Evolutionary conservation across 371 early-diverging fungal genomes (phyloP).

Genomic region (Circinella minor): DNA sequence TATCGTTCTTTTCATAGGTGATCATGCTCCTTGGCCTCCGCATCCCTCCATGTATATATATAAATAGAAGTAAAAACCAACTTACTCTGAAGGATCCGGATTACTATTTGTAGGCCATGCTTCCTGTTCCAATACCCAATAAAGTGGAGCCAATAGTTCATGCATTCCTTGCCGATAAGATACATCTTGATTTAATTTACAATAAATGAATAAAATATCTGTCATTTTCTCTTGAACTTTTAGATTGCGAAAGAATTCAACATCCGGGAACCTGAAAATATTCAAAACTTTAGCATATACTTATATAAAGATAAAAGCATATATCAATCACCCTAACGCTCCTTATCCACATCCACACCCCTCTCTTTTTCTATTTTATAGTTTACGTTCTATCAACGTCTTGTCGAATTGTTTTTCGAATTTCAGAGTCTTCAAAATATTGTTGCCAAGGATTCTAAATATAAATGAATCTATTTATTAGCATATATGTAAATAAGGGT

Average conservation of each 20-base stretch:
- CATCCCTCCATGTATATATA: too few species aligned
- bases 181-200: constrained; percentile 83
- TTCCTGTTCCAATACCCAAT: constrained; percentile 77
- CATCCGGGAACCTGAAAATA: constrained; percentile 79
- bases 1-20: too few species aligned
- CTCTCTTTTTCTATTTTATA: neutral
- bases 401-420: constrained; percentile 81
- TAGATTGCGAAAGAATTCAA: constrained; percentile 72
- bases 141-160: constrained; percentile 87
- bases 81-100: constrained; percentile 30
- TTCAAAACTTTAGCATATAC: neutral
- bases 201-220: constrained; percentile 89
- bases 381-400: constrained; percentile 92
- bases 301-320: neutral
- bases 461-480: too few species aligned
- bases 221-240: constrained; percentile 74
- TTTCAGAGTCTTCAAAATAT: constrained; percentile 86
- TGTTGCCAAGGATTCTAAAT: constrained; percentile 90
- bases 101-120: constrained; percentile 16
- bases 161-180: constrained; percentile 99
- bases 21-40: too few species aligned
- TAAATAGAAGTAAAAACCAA: neutral
- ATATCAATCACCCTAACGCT: too few species aligned
- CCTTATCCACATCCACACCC: neutral
- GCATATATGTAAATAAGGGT: too few species aligned